Percentiles rank a stretch among this genome's conserved stretches.
Evolutionary conservation across 1,284 basidiomycete species (phyloP).

Genomic region (Vanrija humicola): DNA sequence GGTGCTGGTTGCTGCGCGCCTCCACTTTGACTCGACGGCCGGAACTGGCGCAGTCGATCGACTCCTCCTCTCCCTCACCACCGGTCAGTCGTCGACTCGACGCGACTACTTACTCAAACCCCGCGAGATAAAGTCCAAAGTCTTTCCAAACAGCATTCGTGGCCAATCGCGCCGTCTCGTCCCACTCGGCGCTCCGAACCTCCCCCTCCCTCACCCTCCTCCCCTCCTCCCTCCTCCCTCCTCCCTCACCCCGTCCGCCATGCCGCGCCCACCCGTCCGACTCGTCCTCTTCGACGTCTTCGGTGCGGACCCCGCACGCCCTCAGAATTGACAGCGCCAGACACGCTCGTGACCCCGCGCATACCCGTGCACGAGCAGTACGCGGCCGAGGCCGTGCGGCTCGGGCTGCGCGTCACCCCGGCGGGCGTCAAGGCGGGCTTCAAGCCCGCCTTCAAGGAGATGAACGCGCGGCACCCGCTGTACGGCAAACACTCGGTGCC

Average conservation of each 20-base stretch:
- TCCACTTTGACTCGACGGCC: background rate
- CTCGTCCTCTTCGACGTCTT: slow-evolving; percentile 49
- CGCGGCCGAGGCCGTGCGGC: slow-evolving; percentile 40
- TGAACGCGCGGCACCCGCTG: slow-evolving; percentile 30
- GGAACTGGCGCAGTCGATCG: too few species aligned
- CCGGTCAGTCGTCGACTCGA: too few species aligned
- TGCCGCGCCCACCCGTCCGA: slow-evolving; percentile 24
- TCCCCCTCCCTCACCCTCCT: background rate
- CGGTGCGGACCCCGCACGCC: slow-evolving; percentile 24
- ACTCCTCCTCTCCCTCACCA: too few species aligned
- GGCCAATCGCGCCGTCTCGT: background rate
- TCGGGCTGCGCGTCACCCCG: slow-evolving; percentile 37
- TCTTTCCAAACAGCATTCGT: background rate
- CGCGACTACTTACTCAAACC: too few species aligned
- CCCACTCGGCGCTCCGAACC: background rate
- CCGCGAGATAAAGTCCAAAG: too few species aligned
- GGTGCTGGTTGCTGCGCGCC: background rate
- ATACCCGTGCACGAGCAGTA: slow-evolving; percentile 48
- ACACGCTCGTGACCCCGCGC: slow-evolving; percentile 47
- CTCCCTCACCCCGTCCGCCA: background rate
- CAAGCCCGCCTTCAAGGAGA: slow-evolving; percentile 42
- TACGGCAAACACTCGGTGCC: slow-evolving; percentile 42
- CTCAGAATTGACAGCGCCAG: slow-evolving; percentile 13
- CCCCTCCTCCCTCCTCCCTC: background rate
- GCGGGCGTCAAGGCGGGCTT: slow-evolving; percentile 39